phyloP scores from a whole-genome alignment of 345 rosid genomes.

The Microcos paniculata region DNA sequence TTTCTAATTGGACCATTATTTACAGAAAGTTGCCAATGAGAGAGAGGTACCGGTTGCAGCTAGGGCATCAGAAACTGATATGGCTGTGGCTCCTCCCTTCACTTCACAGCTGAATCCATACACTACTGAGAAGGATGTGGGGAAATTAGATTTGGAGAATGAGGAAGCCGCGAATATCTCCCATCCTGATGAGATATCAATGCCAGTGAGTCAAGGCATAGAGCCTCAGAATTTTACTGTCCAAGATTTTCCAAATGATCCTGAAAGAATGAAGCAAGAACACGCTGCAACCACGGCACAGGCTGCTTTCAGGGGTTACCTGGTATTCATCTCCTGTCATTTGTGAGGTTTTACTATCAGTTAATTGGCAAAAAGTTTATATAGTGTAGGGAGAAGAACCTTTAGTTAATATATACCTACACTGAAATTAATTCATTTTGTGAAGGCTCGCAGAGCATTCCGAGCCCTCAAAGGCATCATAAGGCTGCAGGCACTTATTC shows the following conservation, averaged over 20 bases:
- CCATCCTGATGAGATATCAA: conserved; percentile 31
- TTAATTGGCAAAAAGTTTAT: neutral
- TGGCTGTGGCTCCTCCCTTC: conserved; percentile 40
- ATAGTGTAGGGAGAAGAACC: neutral
- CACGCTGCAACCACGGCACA: conserved; percentile 82
- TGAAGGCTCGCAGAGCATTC: conserved; percentile 96
- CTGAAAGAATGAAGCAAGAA: conserved; percentile 55
- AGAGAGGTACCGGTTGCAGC: conserved; percentile 51
- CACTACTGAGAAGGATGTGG: conserved; percentile 38
- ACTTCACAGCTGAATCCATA: conserved; percentile 29
- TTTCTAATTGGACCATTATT: neutral
- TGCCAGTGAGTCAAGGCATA: conserved; percentile 34
- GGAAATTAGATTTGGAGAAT: conserved; percentile 36
- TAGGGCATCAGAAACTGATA: conserved; percentile 55
- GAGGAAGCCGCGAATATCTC: conserved; percentile 45
- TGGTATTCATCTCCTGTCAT: conserved; percentile 51
- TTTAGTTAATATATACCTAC: conserved; percentile 7
- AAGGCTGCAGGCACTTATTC: conserved; percentile 93
- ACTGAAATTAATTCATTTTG: conserved; percentile 34
- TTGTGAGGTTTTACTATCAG: neutral
- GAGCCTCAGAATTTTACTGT: conserved; percentile 30
- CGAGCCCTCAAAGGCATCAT: conserved; percentile 93
- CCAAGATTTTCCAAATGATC: conserved; percentile 36
- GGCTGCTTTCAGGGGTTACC: conserved; percentile 91
- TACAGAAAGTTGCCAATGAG: conserved; percentile 53